Evolutionary conservation across 2,329 filamentous ascomycete genomes (phyloP), one percentile per base, ranked within the genome.

Genomic region (Trichoderma sp.): DNA sequence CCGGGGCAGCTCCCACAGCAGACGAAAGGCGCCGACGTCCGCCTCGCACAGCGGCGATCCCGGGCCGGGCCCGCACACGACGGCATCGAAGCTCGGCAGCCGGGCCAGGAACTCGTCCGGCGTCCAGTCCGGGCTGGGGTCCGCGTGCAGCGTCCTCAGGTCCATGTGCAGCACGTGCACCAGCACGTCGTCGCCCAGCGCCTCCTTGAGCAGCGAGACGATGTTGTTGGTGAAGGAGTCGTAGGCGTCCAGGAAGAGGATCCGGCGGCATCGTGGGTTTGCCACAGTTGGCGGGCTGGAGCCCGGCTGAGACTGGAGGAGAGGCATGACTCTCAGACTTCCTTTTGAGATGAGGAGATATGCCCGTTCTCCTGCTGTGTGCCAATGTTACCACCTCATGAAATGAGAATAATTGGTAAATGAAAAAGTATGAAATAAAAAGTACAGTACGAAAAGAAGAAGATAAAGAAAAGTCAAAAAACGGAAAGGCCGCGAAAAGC

Each of bases 151-250:
- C 55, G 92, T 77, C 58, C 75, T 74, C 35, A 81, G 72, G 70
- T 81, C 78, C 70, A 81, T 81, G 68, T 77, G 77, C 66, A 80
- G 72, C 52, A 81, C 77, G 53, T 79, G 73, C 16, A 78, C 87
- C 57, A 87, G 87, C 40, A 97, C 90, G 19, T 89, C 83, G 24
- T 87, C 91, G 70, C 85, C 81, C 10, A 97, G 85, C 4, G 88
- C 85, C 4, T 90, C 88, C 74, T 91, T 87, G 58, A 98, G 85
- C 40, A 97, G 87, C 6, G 92, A 90, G 65, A 96, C 89, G 75
- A 98, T 96, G 81, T 97, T 98, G 81, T 97, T 94, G 68, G 94
- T 93, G 81, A 97, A 99, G 53, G 94, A 97, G 82, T 99, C 96
- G 81, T 97, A 97, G 71, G 95, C 94, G 79, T 98, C 96, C 73